Evolutionary conservation across 768 basidiomycete species (phyloP).

Genomic region (Exidia glandulosa): DNA sequence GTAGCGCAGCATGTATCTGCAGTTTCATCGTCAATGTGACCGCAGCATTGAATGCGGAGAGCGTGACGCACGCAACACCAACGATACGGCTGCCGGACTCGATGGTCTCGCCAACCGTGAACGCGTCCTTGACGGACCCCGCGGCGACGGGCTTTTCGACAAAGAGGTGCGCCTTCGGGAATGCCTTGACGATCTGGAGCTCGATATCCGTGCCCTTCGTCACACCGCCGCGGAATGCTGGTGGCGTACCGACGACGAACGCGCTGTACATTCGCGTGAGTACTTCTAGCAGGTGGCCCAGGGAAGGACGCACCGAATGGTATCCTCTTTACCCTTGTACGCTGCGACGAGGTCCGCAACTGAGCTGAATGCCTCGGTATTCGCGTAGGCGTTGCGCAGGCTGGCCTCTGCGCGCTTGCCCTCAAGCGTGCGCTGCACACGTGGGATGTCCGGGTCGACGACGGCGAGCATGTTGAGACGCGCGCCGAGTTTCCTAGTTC

Average conservation of each 20-base stretch:
- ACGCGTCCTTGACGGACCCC: conserved; percentile 59
- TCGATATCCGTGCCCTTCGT: conserved; percentile 75
- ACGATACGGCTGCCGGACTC: conserved; percentile 48
- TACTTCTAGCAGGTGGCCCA: not conserved
- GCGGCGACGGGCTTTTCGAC: conserved; percentile 89
- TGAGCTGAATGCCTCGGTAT: conserved; percentile 74
- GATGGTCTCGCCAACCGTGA: conserved; percentile 54
- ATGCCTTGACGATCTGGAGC: conserved; percentile 71
- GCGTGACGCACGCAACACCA: not conserved
- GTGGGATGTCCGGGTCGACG: conserved; percentile 84
- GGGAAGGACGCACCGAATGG: not conserved
- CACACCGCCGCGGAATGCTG: conserved; percentile 78
- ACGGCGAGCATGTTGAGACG: conserved; percentile 93
- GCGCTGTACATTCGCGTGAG: conserved; percentile 33
- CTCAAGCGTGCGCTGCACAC: conserved; percentile 66
- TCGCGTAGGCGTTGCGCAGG: conserved; percentile 85
- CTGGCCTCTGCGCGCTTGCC: conserved; percentile 81
- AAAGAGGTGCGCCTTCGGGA: conserved; percentile 84
- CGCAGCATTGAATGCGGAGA: not conserved
- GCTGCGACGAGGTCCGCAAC: conserved; percentile 68
- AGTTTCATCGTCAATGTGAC: not conserved
- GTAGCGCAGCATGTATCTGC: conserved; percentile 87
- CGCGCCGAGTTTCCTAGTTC: conserved; percentile 74
- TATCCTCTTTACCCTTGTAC: not conserved
- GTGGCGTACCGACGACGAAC: conserved; percentile 84